Percentiles rank a stretch among this genome's conserved stretches.
These are phyloP conservation scores for Middelhovenomyces tepae DNA, from an alignment of 805 yeast species.

Conservation along the genomic window DNA sequence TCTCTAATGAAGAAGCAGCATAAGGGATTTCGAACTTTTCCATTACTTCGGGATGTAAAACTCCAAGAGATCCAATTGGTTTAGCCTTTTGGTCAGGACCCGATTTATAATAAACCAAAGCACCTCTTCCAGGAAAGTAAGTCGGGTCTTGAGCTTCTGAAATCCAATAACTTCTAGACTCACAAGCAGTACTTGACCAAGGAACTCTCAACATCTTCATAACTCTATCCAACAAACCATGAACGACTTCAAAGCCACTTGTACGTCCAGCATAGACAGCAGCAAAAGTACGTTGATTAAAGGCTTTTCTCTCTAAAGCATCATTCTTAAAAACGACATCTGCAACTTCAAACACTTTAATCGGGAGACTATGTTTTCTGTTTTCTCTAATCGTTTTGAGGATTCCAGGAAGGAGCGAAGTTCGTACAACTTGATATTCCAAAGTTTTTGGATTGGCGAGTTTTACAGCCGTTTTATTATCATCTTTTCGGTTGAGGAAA, in stretches of 20 bases:
- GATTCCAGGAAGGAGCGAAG: constrained; percentile 87
- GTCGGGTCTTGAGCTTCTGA: constrained; percentile 30
- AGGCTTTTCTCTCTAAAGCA: constrained; percentile 76
- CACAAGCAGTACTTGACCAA: constrained; percentile 45
- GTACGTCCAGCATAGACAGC: constrained; percentile 92
- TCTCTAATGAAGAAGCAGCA: constrained; percentile 86
- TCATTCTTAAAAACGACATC: constrained; percentile 85
- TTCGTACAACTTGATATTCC: constrained; percentile 97
- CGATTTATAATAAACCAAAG: constrained; percentile 68
- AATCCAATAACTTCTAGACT: constrained; percentile 54
- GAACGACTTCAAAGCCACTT: constrained; percentile 89
- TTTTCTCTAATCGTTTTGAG: constrained; percentile 93
- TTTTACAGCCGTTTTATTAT: constrained; percentile 70
- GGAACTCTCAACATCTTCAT: constrained; percentile 93
- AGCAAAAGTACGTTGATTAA: constrained; percentile 89
- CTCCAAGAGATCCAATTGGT: constrained; percentile 77
- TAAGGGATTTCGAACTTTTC: constrained; percentile 80
- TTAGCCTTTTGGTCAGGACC: constrained; percentile 27
- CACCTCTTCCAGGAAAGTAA: constrained; percentile 93
- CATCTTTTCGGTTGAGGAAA: constrained; percentile 67
- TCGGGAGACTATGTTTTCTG: constrained; percentile 90
- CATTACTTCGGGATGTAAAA: constrained; percentile 90
- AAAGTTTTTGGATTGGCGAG: constrained; percentile 93
- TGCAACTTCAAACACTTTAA: constrained; percentile 90
- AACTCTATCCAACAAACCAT: constrained; percentile 87